A percentile compares a stretch with the other conserved stretches of the same genome.
Evolutionary conservation across 495 filamentous ascomycete species (phyloP).

Genomic region (Rostrohypoxylon terebratum): DNA sequence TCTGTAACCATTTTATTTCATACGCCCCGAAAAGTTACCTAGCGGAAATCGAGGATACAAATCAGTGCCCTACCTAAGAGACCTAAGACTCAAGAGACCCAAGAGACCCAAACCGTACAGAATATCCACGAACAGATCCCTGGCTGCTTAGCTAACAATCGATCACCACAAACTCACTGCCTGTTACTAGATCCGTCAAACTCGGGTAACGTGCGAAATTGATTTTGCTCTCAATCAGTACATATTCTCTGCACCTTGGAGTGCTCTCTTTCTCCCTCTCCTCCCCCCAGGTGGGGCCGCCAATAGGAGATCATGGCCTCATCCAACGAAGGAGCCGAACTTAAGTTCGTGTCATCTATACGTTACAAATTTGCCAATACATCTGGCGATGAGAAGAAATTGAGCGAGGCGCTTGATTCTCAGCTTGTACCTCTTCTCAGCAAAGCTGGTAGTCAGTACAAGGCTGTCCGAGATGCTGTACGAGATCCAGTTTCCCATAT

Average conservation of each 20-base stretch:
- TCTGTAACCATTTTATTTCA: neutral
- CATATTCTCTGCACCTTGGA: neutral
- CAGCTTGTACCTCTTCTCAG: constrained; percentile 86
- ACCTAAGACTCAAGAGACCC: no score
- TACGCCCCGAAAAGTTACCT: neutral
- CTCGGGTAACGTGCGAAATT: neutral
- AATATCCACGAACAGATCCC: neutral
- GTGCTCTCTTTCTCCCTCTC: neutral
- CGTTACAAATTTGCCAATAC: constrained; percentile 90
- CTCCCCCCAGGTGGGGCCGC: neutral
- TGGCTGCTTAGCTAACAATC: neutral
- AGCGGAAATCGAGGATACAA: constrained; percentile 4
- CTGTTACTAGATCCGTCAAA: neutral
- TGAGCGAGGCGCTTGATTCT: constrained; percentile 78
- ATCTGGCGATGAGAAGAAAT: constrained; percentile 79
- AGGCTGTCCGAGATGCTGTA: constrained; percentile 70
- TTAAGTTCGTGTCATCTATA: constrained; percentile 88
- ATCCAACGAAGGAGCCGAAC: constrained; percentile 74
- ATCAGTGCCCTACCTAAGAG: neutral
- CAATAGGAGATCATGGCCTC: constrained; percentile 38
- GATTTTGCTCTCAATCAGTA: neutral
- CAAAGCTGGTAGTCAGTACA: constrained; percentile 83
- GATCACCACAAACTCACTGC: neutral
- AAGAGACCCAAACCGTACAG: neutral
- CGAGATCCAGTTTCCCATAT: constrained; percentile 5